Evolutionary conservation across 495 filamentous ascomycete genomes (phyloP).

Genomic region (Aspergillus olivimuriae): DNA sequence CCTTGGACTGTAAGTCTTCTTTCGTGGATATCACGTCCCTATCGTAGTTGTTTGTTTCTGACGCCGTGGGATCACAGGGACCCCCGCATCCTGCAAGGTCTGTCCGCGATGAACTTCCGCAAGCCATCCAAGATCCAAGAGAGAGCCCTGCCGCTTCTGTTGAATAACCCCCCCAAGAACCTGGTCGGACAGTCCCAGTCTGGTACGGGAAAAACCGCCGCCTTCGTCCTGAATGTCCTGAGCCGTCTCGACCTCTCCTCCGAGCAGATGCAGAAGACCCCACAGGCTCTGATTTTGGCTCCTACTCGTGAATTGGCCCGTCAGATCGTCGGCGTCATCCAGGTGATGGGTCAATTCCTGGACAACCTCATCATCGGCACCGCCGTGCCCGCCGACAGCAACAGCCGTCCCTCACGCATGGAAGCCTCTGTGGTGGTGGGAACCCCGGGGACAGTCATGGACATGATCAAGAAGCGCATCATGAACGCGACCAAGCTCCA

Average conservation of each 20-base stretch:
- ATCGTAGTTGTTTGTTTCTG: too few species aligned
- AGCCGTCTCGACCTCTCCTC: conserved; percentile 68
- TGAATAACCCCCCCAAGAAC: conserved; percentile 75
- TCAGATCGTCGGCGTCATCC: conserved; percentile 82
- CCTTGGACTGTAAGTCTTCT: conserved; percentile 64
- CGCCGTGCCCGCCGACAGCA: conserved; percentile 71
- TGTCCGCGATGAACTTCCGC: conserved; percentile 78
- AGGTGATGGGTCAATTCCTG: conserved; percentile 76
- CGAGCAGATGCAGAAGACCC: conserved; percentile 43
- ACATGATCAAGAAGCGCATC: conserved; percentile 67
- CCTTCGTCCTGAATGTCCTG: conserved; percentile 88
- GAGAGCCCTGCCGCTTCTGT: conserved; percentile 79
- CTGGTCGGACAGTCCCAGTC: conserved; percentile 98
- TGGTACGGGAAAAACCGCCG: conserved; percentile 96
- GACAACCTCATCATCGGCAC: conserved; percentile 62
- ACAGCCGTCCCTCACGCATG: conserved; percentile 52
- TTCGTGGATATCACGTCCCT: not conserved
- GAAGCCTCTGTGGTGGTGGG: conserved; percentile 77
- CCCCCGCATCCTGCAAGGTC: conserved; percentile 50
- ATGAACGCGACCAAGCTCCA: conserved; percentile 60
- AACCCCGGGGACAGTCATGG: conserved; percentile 88
- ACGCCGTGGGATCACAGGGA: conserved; percentile 26
- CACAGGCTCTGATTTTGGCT: conserved; percentile 85
- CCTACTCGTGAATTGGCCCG: conserved; percentile 92
- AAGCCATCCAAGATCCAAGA: conserved; percentile 98